A percentile compares a stretch with the other conserved stretches of the same genome.
These are phyloP conservation scores for Mastigamoeba balamuthi DNA, from an alignment of 78 protist genomes.

Conservation along the genomic window DNA sequence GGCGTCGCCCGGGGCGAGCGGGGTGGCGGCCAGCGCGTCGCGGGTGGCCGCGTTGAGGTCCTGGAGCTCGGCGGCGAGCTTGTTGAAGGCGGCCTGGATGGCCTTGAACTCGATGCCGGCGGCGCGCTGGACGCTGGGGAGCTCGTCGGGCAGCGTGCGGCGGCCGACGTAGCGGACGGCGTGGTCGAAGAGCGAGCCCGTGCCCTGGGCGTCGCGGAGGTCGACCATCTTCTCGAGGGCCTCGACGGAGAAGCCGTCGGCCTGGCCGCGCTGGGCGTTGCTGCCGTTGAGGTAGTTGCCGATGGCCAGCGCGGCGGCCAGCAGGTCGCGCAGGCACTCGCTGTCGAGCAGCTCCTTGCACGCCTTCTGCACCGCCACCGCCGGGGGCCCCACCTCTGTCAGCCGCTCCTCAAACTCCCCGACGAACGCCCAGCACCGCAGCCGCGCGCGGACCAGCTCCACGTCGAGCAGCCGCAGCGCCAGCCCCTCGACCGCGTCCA, in stretches of 20 bases:
- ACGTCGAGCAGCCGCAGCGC: constrained; percentile 32
- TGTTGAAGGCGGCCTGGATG: not conserved
- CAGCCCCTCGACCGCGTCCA: constrained; percentile 36
- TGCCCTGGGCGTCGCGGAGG: constrained; percentile 3
- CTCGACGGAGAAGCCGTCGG: constrained; percentile 35
- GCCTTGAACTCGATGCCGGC: constrained; percentile 8
- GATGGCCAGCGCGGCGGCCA: constrained; percentile 1
- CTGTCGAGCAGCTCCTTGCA: constrained; percentile 16
- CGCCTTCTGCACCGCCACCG: constrained; percentile 7
- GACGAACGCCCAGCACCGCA: constrained; percentile 28
- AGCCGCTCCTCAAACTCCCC: constrained; percentile 9
- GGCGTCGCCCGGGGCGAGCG: too few relatives aligned
- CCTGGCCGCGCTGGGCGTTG: constrained; percentile 28
- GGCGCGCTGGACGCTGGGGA: constrained; percentile 15
- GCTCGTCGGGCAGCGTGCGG: not conserved
- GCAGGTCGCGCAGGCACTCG: not conserved
- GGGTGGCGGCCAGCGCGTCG: too few relatives aligned
- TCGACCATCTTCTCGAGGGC: constrained; percentile 20
- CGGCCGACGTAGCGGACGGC: constrained; percentile 15
- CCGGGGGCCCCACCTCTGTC: not conserved
- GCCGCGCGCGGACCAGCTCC: constrained; percentile 17
- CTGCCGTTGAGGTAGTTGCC: constrained; percentile 46
- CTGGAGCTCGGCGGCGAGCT: not conserved
- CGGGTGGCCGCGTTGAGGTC: too few relatives aligned
- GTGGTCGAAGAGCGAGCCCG: constrained; percentile 19